Evolutionary conservation across 108 stramenopile species (phyloP).

Genomic region (Parmales sp.): DNA sequence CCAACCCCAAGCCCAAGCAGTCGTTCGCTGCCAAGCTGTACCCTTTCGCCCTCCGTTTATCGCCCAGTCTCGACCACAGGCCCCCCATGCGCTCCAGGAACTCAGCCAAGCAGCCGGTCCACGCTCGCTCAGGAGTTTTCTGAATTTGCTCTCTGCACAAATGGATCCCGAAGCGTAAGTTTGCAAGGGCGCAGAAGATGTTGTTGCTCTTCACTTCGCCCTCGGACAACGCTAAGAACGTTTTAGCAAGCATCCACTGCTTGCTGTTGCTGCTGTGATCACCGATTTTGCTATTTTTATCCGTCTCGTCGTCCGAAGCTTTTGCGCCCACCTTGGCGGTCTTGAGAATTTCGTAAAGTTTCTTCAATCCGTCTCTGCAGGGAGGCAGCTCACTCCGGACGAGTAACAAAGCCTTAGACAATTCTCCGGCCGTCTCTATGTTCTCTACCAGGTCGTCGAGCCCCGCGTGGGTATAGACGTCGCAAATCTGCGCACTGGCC

Average conservation of each 20-base stretch:
- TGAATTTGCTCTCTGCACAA: background rate
- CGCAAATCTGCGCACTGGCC: background rate
- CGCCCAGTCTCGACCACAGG: background rate
- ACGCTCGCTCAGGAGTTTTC: background rate
- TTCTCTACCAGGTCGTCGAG: background rate
- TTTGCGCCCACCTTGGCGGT: too few species aligned
- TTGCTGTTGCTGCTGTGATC: too few species aligned
- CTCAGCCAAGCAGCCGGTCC: background rate
- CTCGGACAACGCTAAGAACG: background rate
- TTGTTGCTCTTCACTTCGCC: background rate
- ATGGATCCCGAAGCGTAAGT: too few species aligned
- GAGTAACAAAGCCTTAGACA: too few species aligned
- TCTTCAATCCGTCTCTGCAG: background rate
- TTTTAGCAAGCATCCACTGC: background rate
- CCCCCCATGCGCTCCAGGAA: background rate
- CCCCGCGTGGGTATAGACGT: background rate
- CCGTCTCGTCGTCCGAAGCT: too few species aligned
- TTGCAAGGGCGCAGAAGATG: too few species aligned
- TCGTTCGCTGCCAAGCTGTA: background rate
- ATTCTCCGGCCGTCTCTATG: background rate
- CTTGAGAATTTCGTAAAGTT: background rate
- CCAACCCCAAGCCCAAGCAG: background rate
- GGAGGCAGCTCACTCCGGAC: background rate
- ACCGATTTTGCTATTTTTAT: too few species aligned
- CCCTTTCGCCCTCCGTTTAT: constrained; percentile 3